These are phyloP conservation scores for Begonia peltatifolia DNA, from an alignment of 306 rosid species.

Conservation along the genomic window DNA sequence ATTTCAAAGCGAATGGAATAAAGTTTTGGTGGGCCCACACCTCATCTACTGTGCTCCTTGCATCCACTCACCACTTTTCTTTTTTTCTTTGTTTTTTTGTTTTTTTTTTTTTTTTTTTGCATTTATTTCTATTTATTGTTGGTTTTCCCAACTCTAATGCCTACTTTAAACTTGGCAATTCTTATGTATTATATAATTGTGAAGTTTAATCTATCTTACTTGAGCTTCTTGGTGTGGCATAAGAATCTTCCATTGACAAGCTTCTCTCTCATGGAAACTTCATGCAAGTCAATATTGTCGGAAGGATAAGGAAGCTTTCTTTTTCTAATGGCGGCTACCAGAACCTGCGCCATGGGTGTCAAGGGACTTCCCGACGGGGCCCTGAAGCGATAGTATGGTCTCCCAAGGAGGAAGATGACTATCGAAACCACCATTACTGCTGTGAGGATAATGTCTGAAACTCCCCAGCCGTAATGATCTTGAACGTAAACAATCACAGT, in stretches of 20 bases:
- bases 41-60: too few species aligned
- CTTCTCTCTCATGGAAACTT: slow-evolving; percentile 26
- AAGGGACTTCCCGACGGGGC: slow-evolving; percentile 68
- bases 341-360: slow-evolving; percentile 76
- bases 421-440: slow-evolving; percentile 53
- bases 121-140: too few species aligned
- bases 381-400: slow-evolving; percentile 53
- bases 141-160: too few species aligned
- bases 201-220: slow-evolving; percentile 24
- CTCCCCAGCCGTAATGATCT: slow-evolving; percentile 69
- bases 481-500: slow-evolving; percentile 76
- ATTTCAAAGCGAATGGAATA: too few species aligned
- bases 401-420: slow-evolving; percentile 45
- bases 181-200: too few species aligned
- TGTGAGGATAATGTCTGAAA: slow-evolving; percentile 46
- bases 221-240: slow-evolving; percentile 62
- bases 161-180: too few species aligned
- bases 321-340: slow-evolving; percentile 65
- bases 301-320: slow-evolving; percentile 58
- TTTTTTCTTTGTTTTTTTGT: too few species aligned
- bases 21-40: too few species aligned
- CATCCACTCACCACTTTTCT: too few species aligned
- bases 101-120: too few species aligned
- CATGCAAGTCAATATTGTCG: slow-evolving; percentile 38
- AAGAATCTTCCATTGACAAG: slow-evolving; percentile 26